These are phyloP conservation scores for Ehretia macrophylla DNA, from an alignment of 257 asterid genomes.

Conservation along the genomic window DNA sequence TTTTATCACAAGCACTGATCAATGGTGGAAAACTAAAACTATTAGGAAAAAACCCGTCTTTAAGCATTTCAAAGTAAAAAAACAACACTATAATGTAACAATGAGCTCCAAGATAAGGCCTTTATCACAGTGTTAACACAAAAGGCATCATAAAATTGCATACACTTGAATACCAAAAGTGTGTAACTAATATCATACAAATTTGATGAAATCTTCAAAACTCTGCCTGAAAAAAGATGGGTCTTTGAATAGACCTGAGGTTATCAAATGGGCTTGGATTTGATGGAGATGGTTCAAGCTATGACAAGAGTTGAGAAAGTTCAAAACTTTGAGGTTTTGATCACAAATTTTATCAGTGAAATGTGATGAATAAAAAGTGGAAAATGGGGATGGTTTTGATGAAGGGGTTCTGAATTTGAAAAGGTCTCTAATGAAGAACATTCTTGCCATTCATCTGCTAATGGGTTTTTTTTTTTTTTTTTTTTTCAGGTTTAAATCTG, in stretches of 20 bases:
- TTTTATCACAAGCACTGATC: conserved; percentile 59
- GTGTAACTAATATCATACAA: conserved; percentile 34
- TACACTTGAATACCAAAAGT: conserved; percentile 38
- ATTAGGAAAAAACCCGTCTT: conserved; percentile 52
- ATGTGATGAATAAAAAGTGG: conserved; percentile 1
- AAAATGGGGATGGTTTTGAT: conserved; percentile 3
- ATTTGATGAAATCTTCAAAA: conserved; percentile 39
- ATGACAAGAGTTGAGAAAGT: conserved; percentile 39
- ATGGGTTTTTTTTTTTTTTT: conserved; percentile 11
- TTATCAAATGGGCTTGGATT: conserved; percentile 55
- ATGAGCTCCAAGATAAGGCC: conserved; percentile 35
- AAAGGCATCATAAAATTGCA: conserved; percentile 52
- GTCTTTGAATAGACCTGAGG: conserved; percentile 53
- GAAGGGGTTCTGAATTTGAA: conserved; percentile 7
- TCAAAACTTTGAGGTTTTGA: conserved; percentile 28
- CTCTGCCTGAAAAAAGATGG: conserved; percentile 61
- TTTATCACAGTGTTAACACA: conserved; percentile 63
- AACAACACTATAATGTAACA: conserved; percentile 33
- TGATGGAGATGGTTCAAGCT: conserved; percentile 36
- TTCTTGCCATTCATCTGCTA: conserved; percentile 29
- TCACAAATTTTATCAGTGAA: not conserved
- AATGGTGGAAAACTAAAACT: conserved; percentile 61
- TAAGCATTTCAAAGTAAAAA: conserved; percentile 54
- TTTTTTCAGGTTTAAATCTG: not conserved
- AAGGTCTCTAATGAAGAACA: conserved; percentile 10